These are phyloP conservation scores for Xylaria sp. DNA, from an alignment of 2,329 filamentous ascomycete genomes.

Conservation along the genomic window DNA sequence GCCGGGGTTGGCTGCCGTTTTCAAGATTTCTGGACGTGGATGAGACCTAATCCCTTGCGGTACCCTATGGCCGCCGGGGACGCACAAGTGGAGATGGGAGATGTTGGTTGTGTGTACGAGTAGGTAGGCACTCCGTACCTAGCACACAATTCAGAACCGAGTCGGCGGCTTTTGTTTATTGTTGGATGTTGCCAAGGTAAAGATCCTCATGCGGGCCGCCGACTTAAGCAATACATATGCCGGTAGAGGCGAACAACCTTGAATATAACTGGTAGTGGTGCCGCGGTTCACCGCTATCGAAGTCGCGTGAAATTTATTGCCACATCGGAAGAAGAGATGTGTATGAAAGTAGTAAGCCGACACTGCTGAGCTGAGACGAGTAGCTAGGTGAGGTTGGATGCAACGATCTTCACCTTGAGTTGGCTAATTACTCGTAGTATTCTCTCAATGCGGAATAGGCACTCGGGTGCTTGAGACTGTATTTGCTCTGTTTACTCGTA, in stretches of 20 bases:
- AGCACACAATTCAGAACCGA: neutral
- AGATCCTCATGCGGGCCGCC: neutral
- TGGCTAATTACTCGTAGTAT: slow-evolving; percentile 1
- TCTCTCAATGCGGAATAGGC: slow-evolving; percentile 1
- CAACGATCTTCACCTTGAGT: slow-evolving; percentile 13
- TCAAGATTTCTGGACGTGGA: slow-evolving; percentile 1
- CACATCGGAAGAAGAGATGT: slow-evolving; percentile 6
- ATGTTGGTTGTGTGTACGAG: neutral
- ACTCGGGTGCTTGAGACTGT: too few species aligned
- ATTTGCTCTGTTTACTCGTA: too few species aligned
- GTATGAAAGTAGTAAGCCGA: neutral
- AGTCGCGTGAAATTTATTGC: slow-evolving; percentile 15
- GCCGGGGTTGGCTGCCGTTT: neutral
- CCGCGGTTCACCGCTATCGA: slow-evolving; percentile 15
- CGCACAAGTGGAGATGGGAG: neutral
- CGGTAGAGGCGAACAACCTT: neutral
- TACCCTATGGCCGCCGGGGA: slow-evolving; percentile 24
- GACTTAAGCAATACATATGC: neutral
- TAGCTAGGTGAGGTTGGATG: slow-evolving; percentile 12
- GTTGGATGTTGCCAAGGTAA: neutral
- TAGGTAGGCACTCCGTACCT: neutral
- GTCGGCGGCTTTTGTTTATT: neutral
- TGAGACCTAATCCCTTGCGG: slow-evolving; percentile 24
- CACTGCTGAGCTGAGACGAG: slow-evolving; percentile 5
- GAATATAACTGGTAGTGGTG: slow-evolving; percentile 12